Evolutionary conservation across 1,284 basidiomycete species (phyloP), one percentile per base, ranked within the genome.

Genomic region (Calocybe gambosa): DNA sequence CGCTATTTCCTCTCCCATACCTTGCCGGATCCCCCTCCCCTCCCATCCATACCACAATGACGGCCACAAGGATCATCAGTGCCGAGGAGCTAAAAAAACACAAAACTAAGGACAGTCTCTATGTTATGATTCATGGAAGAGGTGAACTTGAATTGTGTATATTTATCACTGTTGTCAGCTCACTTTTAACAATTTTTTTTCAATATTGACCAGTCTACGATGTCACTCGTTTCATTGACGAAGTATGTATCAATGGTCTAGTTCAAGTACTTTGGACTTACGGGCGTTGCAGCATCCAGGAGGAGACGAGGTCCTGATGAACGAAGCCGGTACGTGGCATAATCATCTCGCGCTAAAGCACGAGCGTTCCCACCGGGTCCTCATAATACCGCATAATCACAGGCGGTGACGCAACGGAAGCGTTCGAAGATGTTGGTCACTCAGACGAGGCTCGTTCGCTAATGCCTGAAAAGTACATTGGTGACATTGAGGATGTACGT

Each of bases 351-450:
- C 43, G 28, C 28, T 5, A 29, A 13, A 45, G 31, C 39, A 38
- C 31, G 49, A 41, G 44, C 47, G 39, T n/a, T 43, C 43, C 34
- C 46, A 26, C 46, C 18, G 25, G 43, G 40, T 23, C 18, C 23
- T 45, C 8, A 51, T 34, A 3, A 16, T 43, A 36, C 47, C 38
- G 38, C 39, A 37, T 55, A 46, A 50, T 25, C 53, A 16, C 59
- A 89, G 88, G 86, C 58, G 85, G 87, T 63, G 94, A 99, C 66
- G 93, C 93, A 21, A 96, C 95, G 36, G 96, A 99, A 65, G 93
- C 95, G 9, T 99, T 99, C 62, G 96, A 99, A 72, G 96, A 99
- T 66, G 94, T 99, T 40, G 95, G 96, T 37, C 95, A 99, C 78
- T 98, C 94, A 13, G 96, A 99, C 62, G 96, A 99, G 68, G 96